These are phyloP conservation scores for Neofusicoccum cordaticola DNA, from an alignment of 2,329 filamentous ascomycete genomes.

Conservation along the genomic window DNA sequence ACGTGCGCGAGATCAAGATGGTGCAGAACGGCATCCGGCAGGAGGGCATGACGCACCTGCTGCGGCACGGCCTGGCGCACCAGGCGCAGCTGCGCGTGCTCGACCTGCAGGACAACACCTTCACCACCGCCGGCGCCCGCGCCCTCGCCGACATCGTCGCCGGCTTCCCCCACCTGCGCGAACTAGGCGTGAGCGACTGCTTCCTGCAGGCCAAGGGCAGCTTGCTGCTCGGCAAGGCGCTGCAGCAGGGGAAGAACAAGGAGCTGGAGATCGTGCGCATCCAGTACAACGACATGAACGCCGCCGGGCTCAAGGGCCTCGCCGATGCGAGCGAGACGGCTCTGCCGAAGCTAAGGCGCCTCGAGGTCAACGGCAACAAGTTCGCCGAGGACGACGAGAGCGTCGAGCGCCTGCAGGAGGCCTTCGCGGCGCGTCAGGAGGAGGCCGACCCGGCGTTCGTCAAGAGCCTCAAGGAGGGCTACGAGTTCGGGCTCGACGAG, in stretches of 20 bases:
- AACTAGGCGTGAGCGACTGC: constrained; percentile 87
- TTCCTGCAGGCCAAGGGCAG: constrained; percentile 74
- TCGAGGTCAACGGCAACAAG: constrained; percentile 96
- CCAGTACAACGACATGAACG: constrained; percentile 92
- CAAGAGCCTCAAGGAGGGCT: constrained; percentile 46
- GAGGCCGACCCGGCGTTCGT: constrained; percentile 30
- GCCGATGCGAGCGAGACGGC: constrained; percentile 63
- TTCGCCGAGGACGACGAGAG: constrained; percentile 81
- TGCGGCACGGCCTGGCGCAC: constrained; percentile 74
- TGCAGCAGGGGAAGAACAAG: constrained; percentile 72
- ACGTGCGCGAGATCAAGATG: constrained; percentile 88
- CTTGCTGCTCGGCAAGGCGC: constrained; percentile 67
- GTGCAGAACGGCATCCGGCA: constrained; percentile 96
- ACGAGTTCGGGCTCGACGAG: constrained; percentile 55
- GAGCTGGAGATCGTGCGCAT: constrained; percentile 78
- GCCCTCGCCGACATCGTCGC: constrained; percentile 73
- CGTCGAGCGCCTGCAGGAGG: constrained; percentile 63
- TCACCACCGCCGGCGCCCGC: constrained; percentile 75
- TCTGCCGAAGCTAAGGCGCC: constrained; percentile 74
- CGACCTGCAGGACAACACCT: constrained; percentile 97
- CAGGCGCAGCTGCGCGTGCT: constrained; percentile 69
- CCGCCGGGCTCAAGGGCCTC: constrained; percentile 69
- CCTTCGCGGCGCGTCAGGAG: constrained; percentile 73
- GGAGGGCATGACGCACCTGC: constrained; percentile 80
- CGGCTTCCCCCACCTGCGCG: constrained; percentile 71